phyloP scores from a whole-genome alignment of 2,329 filamentous ascomycete genomes.

The Alternaria arbusti region DNA sequence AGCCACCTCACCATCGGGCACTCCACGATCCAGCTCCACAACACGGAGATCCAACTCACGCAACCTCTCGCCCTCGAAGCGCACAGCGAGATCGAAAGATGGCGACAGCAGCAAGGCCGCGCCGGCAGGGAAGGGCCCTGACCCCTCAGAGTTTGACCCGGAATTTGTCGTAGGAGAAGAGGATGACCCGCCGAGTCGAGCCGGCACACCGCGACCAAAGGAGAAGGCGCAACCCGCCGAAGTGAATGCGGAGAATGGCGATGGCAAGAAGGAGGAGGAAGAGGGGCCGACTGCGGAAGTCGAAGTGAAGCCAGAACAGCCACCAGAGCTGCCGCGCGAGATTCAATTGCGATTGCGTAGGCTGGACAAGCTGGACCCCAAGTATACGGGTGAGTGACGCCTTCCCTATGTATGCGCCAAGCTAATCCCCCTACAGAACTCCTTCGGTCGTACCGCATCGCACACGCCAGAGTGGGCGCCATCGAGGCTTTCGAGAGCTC shows the following conservation, averaged over 20 bases:
- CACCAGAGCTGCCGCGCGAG: slow-evolving; percentile 73
- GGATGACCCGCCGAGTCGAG: slow-evolving; percentile 68
- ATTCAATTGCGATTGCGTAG: slow-evolving; percentile 78
- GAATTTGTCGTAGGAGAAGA: slow-evolving; percentile 88
- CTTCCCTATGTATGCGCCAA: neutral
- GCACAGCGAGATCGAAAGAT: slow-evolving; percentile 39
- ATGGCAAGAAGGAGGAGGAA: slow-evolving; percentile 43
- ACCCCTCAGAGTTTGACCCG: slow-evolving; percentile 86
- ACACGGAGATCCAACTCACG: slow-evolving; percentile 56
- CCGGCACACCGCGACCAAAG: slow-evolving; percentile 63
- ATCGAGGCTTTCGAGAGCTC: slow-evolving; percentile 94
- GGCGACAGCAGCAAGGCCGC: slow-evolving; percentile 44
- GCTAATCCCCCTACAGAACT: slow-evolving; percentile 66
- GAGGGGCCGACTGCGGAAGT: slow-evolving; percentile 37
- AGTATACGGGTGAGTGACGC: slow-evolving; percentile 72
- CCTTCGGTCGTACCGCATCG: slow-evolving; percentile 87
- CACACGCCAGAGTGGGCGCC: slow-evolving; percentile 82
- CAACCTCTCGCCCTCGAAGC: slow-evolving; percentile 47
- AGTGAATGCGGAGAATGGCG: slow-evolving; percentile 26
- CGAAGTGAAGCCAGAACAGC: slow-evolving; percentile 34
- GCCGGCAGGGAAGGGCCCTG: slow-evolving; percentile 66
- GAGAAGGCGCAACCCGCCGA: slow-evolving; percentile 45
- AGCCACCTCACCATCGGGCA: slow-evolving; percentile 51
- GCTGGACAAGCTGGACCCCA: slow-evolving; percentile 86
- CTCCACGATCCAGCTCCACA: slow-evolving; percentile 53